Base-by-base conservation (phyloP, 306 rosid genomes). In the Malus fusca region DNA sequence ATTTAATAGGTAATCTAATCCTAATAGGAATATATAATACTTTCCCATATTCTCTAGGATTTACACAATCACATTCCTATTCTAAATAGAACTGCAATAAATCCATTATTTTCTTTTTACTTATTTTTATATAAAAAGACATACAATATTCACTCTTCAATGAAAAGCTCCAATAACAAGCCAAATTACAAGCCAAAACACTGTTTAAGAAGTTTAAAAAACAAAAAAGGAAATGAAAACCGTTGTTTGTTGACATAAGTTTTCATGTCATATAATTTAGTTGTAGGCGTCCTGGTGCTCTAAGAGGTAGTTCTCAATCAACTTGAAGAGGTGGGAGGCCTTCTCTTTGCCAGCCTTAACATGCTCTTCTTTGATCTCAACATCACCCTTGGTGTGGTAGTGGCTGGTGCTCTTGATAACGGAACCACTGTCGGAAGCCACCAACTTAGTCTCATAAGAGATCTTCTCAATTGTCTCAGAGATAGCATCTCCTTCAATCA, bases 401-500 rank as follows among this genome's bases (percentile, higher is more conserved):
- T 74, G 64, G 65, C 71, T 75, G 19, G 11, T 68, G 28, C 70
- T 76, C 79, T 89, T 89, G 28, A 82, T 46, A 12, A 82, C 42
- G 43, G 84, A 70, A 75, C 86, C 89, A 9, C 72, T 84, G 2
- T 77, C 79, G 0, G 51, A 44, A 44, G 82, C 86, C 51, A 76
- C 85, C 69, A 86, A 31, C 74, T 80, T 75, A 60, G 58, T 79
- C 79, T 85, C 75, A 31, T 65, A 82, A 7, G 68, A 56, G 4
- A 88, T 69, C 75, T 86, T 88, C 81, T 84, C 90, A 4, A 11
- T 13, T 1, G 5, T 44, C 51, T 44, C 51, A 44, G 5, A 44
- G 51, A 44, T 44, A 13, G 5, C 85, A 61, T 72, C 88, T 0
- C 90, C 95, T 28, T 67, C 95, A 28, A 77, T 78, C 55, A 86